Percentiles rank a stretch among this genome's conserved stretches.
These are phyloP conservation scores for Raphidocelis subcapitata DNA, from an alignment of 139 green algal species.

Conservation along the genomic window DNA sequence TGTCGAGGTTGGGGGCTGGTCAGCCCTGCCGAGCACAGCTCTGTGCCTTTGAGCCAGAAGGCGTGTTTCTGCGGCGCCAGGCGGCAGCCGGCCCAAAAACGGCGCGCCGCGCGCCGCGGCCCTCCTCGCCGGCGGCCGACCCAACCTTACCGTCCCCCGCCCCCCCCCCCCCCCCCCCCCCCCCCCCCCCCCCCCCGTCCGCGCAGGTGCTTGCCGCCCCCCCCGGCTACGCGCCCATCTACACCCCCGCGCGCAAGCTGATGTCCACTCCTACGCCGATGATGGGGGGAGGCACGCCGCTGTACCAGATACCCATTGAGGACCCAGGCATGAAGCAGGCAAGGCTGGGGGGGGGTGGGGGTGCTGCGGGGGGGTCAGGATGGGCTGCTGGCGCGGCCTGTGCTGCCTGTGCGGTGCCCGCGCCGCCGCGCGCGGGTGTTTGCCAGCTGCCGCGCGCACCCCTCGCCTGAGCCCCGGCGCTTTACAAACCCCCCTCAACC, in stretches of 20 bases:
- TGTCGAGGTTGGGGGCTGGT: no score
- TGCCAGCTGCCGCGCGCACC: no score
- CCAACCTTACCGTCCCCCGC: not conserved
- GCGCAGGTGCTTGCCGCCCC: conserved; percentile 76
- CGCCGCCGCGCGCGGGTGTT: not conserved
- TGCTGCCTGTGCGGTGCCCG: no score
- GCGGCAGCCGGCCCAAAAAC: no score
- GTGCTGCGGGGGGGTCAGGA: not conserved
- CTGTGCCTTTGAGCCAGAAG: no score
- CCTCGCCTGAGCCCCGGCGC: no score
- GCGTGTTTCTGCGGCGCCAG: no score
- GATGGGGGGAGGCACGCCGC: conserved; percentile 63
- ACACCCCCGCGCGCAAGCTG: conserved; percentile 91
- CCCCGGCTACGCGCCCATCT: conserved; percentile 88
- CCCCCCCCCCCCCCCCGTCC: not conserved
- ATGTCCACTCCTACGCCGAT: conserved; percentile 89
- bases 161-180: not conserved
- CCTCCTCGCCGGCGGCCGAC: no score
- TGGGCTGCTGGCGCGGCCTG: not conserved
- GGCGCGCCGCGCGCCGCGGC: no score
- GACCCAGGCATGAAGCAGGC: conserved; percentile 69
- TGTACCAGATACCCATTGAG: conserved; percentile 91
- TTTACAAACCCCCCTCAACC: no score
- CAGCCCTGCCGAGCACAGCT: no score
- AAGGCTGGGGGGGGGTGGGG: no score